Evolutionary conservation across 306 rosid species (phyloP).

Genomic region (Citrullus mucosospermus): DNA sequence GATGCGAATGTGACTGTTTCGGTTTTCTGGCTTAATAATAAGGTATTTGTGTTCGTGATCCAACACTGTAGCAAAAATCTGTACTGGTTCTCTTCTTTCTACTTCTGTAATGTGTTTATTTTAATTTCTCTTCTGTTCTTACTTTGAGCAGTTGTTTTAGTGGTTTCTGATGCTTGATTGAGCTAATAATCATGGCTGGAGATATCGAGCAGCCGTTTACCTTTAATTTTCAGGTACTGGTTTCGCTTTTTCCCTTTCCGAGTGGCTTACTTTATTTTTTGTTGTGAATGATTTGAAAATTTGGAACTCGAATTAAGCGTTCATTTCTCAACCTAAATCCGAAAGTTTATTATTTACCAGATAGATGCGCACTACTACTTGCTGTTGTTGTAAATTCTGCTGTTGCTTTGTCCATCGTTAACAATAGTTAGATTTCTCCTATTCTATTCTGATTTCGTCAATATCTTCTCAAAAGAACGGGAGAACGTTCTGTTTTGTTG

Average conservation of each 20-base stretch:
- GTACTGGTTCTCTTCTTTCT: not conserved
- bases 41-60: not conserved
- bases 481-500: not conserved
- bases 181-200: constrained; percentile 42
- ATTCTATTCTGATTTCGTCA: not conserved
- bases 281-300: not conserved
- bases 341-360: not conserved
- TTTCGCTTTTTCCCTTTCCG: not conserved
- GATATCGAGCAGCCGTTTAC: constrained; percentile 41
- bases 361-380: not conserved
- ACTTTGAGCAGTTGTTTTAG: constrained; percentile 11
- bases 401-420: not conserved
- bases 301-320: not conserved
- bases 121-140: not conserved
- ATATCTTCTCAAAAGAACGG: not conserved
- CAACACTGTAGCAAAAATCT: not conserved
- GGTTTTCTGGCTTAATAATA: not conserved
- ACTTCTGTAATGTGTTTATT: not conserved
- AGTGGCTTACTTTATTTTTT: not conserved
- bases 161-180: constrained; percentile 13
- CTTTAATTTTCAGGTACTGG: constrained; percentile 41
- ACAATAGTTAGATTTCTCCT: not conserved
- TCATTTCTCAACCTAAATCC: not conserved
- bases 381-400: not conserved
- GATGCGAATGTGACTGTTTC: not conserved